These are phyloP conservation scores for Gossypium aridum DNA, from an alignment of 441 rosid species.

Conservation along the genomic window DNA sequence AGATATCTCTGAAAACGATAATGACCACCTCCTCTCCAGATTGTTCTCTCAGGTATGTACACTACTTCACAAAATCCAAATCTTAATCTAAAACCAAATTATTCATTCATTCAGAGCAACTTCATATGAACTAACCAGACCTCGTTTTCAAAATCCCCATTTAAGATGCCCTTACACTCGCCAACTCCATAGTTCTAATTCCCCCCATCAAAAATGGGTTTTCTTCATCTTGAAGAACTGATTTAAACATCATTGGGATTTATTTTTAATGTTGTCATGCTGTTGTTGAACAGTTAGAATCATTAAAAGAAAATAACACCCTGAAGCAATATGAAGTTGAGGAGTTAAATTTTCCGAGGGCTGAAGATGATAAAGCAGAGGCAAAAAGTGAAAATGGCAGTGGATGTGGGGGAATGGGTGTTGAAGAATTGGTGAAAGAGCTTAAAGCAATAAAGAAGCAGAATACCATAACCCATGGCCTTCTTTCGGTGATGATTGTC, in stretches of 20 bases:
- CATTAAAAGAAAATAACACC: conserved; percentile 19
- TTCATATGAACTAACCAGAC: neutral
- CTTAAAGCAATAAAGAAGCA: conserved; percentile 56
- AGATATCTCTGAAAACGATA: conserved; percentile 19
- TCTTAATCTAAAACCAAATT: neutral
- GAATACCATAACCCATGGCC: conserved; percentile 62
- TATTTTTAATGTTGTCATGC: neutral
- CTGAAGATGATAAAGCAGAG: conserved; percentile 6
- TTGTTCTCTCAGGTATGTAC: conserved; percentile 40
- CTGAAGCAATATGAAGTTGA: conserved; percentile 5
- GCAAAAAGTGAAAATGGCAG: conserved; percentile 6
- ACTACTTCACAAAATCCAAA: neutral
- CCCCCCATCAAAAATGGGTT: neutral
- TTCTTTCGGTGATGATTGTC: conserved; percentile 57
- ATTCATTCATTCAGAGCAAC: neutral
- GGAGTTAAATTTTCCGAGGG: conserved; percentile 1
- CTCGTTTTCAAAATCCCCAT: neutral
- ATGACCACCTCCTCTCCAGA: conserved; percentile 31
- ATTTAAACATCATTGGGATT: neutral
- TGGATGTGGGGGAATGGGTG: neutral
- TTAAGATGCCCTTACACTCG: neutral
- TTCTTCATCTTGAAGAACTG: neutral
- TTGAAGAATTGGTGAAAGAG: conserved; percentile 54
- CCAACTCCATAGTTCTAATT: neutral
- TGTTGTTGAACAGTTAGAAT: conserved; percentile 33